Percentiles rank a stretch among this genome's conserved stretches.
Conservation (phyloP, 83 land plant genomes). For the Picea abies region DNA sequence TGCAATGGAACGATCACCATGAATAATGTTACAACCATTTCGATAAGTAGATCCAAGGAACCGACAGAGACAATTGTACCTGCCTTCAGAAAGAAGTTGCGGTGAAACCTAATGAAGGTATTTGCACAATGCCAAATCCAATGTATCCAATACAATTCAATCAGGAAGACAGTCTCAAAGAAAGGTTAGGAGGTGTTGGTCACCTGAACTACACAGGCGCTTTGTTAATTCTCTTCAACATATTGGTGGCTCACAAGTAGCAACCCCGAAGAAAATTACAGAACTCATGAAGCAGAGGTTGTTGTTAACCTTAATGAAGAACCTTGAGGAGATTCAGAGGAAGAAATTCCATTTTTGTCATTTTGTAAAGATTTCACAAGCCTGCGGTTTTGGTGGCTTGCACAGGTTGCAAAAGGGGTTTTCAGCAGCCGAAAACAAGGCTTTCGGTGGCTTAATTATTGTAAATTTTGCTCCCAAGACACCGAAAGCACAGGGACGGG, state of each 20-base stretch:
- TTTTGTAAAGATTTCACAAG: too few species aligned
- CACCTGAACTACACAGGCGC: constrained; percentile 85
- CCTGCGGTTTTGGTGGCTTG: too few species aligned
- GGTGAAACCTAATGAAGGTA: neutral
- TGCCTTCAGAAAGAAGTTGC: constrained; percentile 6
- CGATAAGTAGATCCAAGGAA: constrained; percentile 10
- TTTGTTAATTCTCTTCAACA: constrained; percentile 90
- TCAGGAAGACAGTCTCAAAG: constrained; percentile 47
- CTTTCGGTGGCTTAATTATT: too few species aligned
- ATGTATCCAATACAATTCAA: neutral
- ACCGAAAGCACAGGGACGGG: too few species aligned
- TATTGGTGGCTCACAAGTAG: constrained; percentile 73
- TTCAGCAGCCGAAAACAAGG: too few species aligned
- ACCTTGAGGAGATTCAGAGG: too few species aligned
- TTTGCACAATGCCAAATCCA: neutral
- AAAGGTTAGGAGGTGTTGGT: constrained; percentile 88
- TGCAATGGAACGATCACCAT: neutral
- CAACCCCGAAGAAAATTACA: too few species aligned
- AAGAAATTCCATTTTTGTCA: too few species aligned
- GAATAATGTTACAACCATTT: neutral
- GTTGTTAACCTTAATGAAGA: too few species aligned
- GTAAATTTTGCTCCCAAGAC: too few species aligned
- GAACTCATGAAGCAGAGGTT: too few species aligned
- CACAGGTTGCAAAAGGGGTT: too few species aligned
- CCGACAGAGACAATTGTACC: neutral